These are phyloP conservation scores for Leccinum longicurvipes DNA, from an alignment of 768 basidiomycete genomes.

Conservation along the genomic window DNA sequence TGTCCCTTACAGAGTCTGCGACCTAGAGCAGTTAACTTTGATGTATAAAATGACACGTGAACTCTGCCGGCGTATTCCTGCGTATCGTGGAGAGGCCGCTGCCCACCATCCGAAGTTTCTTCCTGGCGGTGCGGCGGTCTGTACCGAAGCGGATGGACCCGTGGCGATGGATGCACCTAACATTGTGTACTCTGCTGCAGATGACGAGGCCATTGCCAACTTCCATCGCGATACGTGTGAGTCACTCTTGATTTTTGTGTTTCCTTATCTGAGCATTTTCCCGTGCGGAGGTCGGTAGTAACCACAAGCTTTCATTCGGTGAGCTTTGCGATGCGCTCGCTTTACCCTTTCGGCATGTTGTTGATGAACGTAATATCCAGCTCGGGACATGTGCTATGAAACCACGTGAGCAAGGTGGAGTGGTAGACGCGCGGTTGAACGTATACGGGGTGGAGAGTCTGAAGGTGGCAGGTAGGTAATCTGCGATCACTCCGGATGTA, in stretches of 20 bases:
- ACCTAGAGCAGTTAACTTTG: constrained; percentile 46
- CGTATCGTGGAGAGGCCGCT: constrained; percentile 21
- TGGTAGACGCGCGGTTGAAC: constrained; percentile 11
- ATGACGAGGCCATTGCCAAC: neutral
- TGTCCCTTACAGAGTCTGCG: constrained; percentile 19
- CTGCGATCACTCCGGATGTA: neutral
- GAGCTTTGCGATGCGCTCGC: neutral
- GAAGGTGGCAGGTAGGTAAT: constrained; percentile 14
- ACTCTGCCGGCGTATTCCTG: constrained; percentile 49
- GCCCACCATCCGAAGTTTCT: constrained; percentile 29
- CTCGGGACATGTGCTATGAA: constrained; percentile 52
- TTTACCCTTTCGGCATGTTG: too few species aligned
- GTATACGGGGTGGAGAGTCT: constrained; percentile 12
- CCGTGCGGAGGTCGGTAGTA: neutral
- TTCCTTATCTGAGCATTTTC: neutral
- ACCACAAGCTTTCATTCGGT: neutral
- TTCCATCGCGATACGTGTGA: neutral
- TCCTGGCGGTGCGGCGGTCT: constrained; percentile 25
- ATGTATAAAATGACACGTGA: constrained; percentile 56
- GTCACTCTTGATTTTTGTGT: neutral
- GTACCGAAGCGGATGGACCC: constrained; percentile 17
- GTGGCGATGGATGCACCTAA: constrained; percentile 3
- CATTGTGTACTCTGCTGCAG: neutral
- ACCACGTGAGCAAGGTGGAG: constrained; percentile 4
- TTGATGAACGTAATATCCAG: too few species aligned